Base-by-base conservation (phyloP, 768 basidiomycete genomes). In the Kwoniella heveanensis region DNA sequence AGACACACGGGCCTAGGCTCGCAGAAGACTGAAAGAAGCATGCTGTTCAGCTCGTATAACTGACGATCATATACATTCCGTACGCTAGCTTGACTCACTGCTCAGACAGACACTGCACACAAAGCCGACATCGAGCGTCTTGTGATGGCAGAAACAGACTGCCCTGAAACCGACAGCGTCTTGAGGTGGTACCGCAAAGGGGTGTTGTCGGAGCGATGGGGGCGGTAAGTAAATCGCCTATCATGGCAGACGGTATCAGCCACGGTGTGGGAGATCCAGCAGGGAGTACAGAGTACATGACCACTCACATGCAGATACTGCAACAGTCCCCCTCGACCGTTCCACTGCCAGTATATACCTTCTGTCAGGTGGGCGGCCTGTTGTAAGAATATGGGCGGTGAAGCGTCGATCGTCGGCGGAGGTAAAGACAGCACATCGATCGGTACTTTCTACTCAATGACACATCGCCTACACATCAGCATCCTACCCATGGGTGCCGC, bases 21-120 rank as follows among this genome's bases (percentile, higher is more conserved):
- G 74, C 94, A 96, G 79, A 95, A 96, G 72, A 96, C 94, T 96
- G 6, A 44, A 44, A 9, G 39, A 70, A 32, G 39, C 64, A 65
- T 47, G 47, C 62, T 12, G 57, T 12, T 21, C 49, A 17, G 26
- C 36, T 44, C n/a, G n/a, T n/a, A n/a, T n/a, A n/a, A n/a, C n/a
- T n/a, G n/a, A n/a, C n/a, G n/a, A n/a, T n/a, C n/a, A n/a, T n/a
- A n/a, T n/a, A n/a, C n/a, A n/a, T n/a, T n/a, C n/a, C n/a, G n/a
- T n/a, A 36, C 44, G 30, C 13, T 26, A 19, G 39, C 8, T 10
- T 10, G 1, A 84, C 91, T 61, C 70, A 96, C 94, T 98, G 26
- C 92, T 95, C 29, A 99, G 81, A 78, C 96, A 99, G 30, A 99
- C 93, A n/a, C 92, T 95, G 78, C 96, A 99, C 22, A 99, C 93